Conservation (phyloP, 805 yeast species). For the Starmerella gropengiesseri region DNA sequence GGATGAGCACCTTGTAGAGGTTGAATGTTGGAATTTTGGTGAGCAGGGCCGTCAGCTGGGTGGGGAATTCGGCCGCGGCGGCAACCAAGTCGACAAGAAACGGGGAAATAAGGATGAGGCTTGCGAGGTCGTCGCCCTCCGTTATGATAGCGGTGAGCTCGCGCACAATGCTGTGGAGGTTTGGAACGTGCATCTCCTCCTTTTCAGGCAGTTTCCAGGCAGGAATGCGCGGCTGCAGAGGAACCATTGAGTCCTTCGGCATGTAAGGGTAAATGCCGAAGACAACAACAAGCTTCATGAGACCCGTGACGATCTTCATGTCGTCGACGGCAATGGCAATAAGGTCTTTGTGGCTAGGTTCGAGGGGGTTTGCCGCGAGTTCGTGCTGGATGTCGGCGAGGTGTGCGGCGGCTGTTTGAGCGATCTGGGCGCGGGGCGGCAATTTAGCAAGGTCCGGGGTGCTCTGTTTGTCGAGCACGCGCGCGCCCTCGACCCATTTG, state of each 20-base stretch:
- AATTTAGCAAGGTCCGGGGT: too few relatives aligned
- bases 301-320: slow-evolving; percentile 56
- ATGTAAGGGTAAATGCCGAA: slow-evolving; percentile 63
- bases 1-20: slow-evolving; percentile 48
- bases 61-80: slow-evolving; percentile 5
- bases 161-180: not conserved
- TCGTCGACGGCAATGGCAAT: slow-evolving; percentile 69
- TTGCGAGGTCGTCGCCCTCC: slow-evolving; percentile 28
- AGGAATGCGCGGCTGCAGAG: slow-evolving; percentile 3
- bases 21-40: slow-evolving; percentile 48
- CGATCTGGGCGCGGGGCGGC: too few relatives aligned
- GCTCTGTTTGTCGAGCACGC: too few relatives aligned
- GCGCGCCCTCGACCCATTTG: slow-evolving; percentile 11
- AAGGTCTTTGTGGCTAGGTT: slow-evolving; percentile 13
- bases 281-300: slow-evolving; percentile 53
- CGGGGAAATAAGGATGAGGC: slow-evolving; percentile 24
- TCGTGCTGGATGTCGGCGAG: slow-evolving; percentile 2
- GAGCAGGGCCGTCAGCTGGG: not conserved
- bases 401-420: slow-evolving; percentile 8
- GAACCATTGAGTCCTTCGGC: not conserved
- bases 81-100: slow-evolving; percentile 16
- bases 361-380: not conserved
- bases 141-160: slow-evolving; percentile 6
- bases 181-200: not conserved
- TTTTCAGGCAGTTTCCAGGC: slow-evolving; percentile 11